Percentiles rank a stretch among this genome's conserved stretches.
Evolutionary conservation across 495 filamentous ascomycete species (phyloP).

Genomic region (Lasiosphaeria ovina): DNA sequence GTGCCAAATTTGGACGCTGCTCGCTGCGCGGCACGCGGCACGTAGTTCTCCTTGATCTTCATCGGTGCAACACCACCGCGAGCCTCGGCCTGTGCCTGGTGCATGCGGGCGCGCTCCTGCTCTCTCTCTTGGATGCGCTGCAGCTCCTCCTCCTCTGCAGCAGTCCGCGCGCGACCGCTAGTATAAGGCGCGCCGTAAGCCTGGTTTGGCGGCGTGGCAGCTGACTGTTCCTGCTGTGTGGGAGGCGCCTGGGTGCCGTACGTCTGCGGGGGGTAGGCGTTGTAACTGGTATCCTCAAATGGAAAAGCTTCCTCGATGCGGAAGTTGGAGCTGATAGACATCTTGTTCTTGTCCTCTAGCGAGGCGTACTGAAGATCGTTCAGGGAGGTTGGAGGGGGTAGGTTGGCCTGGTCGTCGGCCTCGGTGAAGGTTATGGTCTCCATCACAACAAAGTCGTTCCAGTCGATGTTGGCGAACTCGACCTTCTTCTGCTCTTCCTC

Average conservation of each 20-base stretch:
- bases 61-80: conserved; percentile 70
- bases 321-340: conserved; percentile 74
- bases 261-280: conserved; percentile 32
- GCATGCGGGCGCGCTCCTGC: conserved; percentile 67
- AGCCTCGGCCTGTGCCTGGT: conserved; percentile 74
- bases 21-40: conserved; percentile 76
- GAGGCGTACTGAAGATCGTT: conserved; percentile 90
- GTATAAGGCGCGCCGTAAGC: conserved; percentile 31
- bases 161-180: conserved; percentile 26
- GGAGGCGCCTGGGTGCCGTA: conserved; percentile 30
- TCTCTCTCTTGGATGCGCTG: conserved; percentile 64
- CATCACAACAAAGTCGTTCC: conserved; percentile 96
- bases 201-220: conserved; percentile 38
- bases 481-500: conserved; percentile 80
- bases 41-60: conserved; percentile 91
- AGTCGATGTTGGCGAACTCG: conserved; percentile 89
- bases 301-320: conserved; percentile 97
- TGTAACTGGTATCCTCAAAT: conserved; percentile 56
- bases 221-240: conserved; percentile 34
- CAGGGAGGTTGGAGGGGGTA: conserved; percentile 85
- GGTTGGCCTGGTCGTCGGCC: conserved; percentile 76
- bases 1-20: conserved; percentile 59
- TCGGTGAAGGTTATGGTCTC: conserved; percentile 96
- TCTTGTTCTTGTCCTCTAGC: conserved; percentile 88
- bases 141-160: conserved; percentile 63